Evolutionary conservation across 225 moss, liverwort and hornwort species (phyloP).

Genomic region (Polytrichum formosum): DNA sequence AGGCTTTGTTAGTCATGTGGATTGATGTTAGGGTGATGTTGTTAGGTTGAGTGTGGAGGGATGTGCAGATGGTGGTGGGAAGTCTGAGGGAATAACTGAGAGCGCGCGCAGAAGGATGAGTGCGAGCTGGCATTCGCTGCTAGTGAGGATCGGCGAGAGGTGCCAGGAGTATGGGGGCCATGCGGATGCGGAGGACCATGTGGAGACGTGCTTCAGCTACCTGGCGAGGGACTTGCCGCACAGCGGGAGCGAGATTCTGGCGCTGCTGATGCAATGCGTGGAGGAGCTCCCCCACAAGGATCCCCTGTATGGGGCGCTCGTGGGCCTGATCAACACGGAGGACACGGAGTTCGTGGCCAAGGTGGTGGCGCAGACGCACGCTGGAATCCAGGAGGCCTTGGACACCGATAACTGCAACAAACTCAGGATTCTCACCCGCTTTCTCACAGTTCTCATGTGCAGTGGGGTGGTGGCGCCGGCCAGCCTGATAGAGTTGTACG

Average conservation of each 20-base stretch:
- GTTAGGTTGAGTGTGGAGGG: neutral
- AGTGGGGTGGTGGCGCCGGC: constrained; percentile 78
- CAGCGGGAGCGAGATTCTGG: constrained; percentile 73
- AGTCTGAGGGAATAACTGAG: neutral
- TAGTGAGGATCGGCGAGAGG: constrained; percentile 93
- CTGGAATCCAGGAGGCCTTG: constrained; percentile 71
- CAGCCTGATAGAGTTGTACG: constrained; percentile 85
- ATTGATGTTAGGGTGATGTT: constrained; percentile 14
- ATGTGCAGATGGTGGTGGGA: neutral
- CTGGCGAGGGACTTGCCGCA: constrained; percentile 68
- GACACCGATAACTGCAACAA: constrained; percentile 81
- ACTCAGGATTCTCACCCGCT: constrained; percentile 70
- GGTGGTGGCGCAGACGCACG: constrained; percentile 65
- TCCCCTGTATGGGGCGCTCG: constrained; percentile 87
- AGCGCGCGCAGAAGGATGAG: constrained; percentile 43
- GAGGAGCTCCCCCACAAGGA: constrained; percentile 99
- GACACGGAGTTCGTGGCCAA: constrained; percentile 75
- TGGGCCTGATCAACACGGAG: constrained; percentile 89
- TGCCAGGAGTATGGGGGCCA: constrained; percentile 85
- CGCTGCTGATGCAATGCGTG: constrained; percentile 89
- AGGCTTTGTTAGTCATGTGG: too few relatives aligned
- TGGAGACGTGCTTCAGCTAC: constrained; percentile 93
- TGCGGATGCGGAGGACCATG: constrained; percentile 95
- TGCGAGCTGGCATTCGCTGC: constrained; percentile 90
- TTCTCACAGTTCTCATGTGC: constrained; percentile 87